These are phyloP conservation scores for Obba rivulosa DNA, from an alignment of 768 basidiomycete species.

Conservation along the genomic window DNA sequence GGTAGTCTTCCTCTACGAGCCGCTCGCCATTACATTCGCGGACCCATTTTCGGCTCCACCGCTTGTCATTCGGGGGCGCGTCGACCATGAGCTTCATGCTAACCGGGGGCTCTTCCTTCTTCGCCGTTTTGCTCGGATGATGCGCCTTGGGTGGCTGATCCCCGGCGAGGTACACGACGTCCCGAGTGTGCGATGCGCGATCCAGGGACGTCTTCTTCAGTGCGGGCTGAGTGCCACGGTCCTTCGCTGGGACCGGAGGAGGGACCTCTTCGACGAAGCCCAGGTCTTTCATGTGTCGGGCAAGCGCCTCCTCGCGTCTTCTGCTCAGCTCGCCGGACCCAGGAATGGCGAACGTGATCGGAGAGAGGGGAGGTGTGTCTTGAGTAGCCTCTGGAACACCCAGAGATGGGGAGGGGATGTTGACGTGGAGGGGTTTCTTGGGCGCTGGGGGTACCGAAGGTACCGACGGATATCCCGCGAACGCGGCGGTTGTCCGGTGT, in stretches of 20 bases:
- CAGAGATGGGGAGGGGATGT: not conserved
- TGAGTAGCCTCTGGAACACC: not conserved
- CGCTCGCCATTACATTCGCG: slow-evolving; percentile 14
- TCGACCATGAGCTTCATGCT: slow-evolving; percentile 5
- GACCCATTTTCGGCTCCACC: slow-evolving; percentile 14
- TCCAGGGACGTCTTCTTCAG: not conserved
- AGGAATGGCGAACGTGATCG: slow-evolving; percentile 9
- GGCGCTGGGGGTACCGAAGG: slow-evolving; percentile 1
- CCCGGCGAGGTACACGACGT: slow-evolving; percentile 11
- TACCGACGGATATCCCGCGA: not conserved
- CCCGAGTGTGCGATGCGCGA: slow-evolving; percentile 1
- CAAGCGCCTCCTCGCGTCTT: slow-evolving; percentile 10
- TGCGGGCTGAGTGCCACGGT: not conserved
- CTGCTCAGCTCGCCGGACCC: slow-evolving; percentile 5
- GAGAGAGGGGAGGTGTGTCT: slow-evolving; percentile 4
- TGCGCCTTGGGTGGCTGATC: not conserved
- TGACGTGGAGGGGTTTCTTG: not conserved
- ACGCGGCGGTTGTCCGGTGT: not conserved
- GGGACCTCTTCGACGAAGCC: slow-evolving; percentile 9
- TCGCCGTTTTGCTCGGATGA: not conserved
- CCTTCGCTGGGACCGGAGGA: not conserved
- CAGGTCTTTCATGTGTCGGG: slow-evolving; percentile 8
- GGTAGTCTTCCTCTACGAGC: slow-evolving; percentile 11
- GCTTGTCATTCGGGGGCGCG: not conserved
- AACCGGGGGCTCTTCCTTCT: slow-evolving; percentile 7